phyloP scores from a whole-genome alignment of 2,329 filamentous ascomycete genomes.

The Diplodia seriata region DNA sequence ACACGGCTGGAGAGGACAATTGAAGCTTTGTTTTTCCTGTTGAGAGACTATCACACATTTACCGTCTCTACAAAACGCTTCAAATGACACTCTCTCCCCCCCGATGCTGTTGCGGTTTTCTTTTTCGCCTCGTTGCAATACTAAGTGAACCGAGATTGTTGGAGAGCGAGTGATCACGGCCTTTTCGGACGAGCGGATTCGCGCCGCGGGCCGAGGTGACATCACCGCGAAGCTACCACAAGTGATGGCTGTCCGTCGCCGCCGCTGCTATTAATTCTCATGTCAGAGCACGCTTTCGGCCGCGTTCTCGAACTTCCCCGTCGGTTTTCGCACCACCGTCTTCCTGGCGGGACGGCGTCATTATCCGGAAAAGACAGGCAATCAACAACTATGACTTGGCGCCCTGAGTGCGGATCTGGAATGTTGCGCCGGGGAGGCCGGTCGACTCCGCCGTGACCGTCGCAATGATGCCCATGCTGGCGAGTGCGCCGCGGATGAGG shows the following conservation, averaged over 20 bases:
- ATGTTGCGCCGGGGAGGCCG: conserved; percentile 86
- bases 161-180: neutral
- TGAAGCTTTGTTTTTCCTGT: neutral
- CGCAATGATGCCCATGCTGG: conserved; percentile 88
- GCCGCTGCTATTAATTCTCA: neutral
- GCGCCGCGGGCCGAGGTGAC: neutral
- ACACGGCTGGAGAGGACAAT: neutral
- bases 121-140: neutral
- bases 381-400: conserved; percentile 56
- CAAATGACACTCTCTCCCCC: neutral
- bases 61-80: neutral
- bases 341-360: too few species aligned
- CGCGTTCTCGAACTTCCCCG: neutral
- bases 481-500: conserved; percentile 86
- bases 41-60: neutral
- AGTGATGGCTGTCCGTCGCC: neutral
- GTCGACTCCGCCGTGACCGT: conserved; percentile 89
- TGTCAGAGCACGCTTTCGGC: neutral
- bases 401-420: conserved; percentile 89
- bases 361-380: neutral
- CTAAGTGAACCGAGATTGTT: neutral
- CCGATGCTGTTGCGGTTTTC: neutral
- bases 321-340: neutral
- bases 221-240: neutral
- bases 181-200: neutral